Percentiles rank a stretch among this genome's conserved stretches.
phyloP scores from a whole-genome alignment of 805 yeast species.

The Suhomyces pyralidae region DNA sequence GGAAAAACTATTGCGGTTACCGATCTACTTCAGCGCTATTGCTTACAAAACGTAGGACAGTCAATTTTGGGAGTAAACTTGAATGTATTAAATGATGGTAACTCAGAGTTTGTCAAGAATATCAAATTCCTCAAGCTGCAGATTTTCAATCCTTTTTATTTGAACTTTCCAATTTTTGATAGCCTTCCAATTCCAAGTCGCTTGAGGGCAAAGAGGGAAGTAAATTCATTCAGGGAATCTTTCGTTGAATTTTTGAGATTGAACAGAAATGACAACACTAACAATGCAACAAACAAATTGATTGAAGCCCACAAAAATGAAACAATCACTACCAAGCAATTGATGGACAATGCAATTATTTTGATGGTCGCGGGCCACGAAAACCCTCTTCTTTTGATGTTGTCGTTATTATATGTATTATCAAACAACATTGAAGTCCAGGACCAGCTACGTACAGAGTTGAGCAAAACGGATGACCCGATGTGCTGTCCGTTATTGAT shows the following conservation, averaged over 20 bases:
- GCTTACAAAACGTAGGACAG: slow-evolving; percentile 50
- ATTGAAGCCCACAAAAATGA: slow-evolving; percentile 38
- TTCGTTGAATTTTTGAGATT: slow-evolving; percentile 32
- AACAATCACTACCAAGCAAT: slow-evolving; percentile 42
- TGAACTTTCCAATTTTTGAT: slow-evolving; percentile 57
- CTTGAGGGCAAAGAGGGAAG: slow-evolving; percentile 40
- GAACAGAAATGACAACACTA: slow-evolving; percentile 14
- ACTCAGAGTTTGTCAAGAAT: slow-evolving; percentile 34
- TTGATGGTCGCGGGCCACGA: slow-evolving; percentile 63
- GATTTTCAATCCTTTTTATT: slow-evolving; percentile 52
- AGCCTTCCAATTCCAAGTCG: slow-evolving; percentile 48
- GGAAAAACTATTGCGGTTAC: slow-evolving; percentile 20
- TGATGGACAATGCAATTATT: slow-evolving; percentile 53
- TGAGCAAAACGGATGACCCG: slow-evolving; percentile 2
- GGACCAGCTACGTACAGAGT: slow-evolving; percentile 21
- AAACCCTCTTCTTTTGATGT: slow-evolving; percentile 53
- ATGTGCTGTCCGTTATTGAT: slow-evolving; percentile 21
- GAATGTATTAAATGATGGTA: slow-evolving; percentile 29
- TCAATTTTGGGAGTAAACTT: slow-evolving; percentile 50
- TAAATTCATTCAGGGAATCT: slow-evolving; percentile 37
- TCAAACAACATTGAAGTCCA: slow-evolving; percentile 42
- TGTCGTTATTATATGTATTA: slow-evolving; percentile 45
- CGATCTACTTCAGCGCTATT: slow-evolving; percentile 45
- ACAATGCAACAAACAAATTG: slow-evolving; percentile 39
- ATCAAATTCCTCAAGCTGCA: slow-evolving; percentile 47